Conservation (phyloP, 768 basidiomycete genomes). For the Harrya chromipes region DNA sequence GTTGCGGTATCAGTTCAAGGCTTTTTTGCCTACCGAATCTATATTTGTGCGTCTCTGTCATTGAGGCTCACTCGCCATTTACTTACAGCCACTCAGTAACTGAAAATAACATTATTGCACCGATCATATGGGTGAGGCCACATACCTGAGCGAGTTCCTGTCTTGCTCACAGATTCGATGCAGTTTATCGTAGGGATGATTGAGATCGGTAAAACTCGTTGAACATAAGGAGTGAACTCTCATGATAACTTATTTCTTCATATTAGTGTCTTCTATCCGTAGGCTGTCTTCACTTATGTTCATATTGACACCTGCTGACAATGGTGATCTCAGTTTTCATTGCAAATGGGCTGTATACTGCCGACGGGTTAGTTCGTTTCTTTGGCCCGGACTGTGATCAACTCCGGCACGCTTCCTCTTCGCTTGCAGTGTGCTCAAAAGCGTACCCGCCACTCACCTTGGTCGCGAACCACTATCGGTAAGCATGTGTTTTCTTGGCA, state of each 20-base stretch:
- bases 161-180: too few species aligned
- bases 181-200: neutral
- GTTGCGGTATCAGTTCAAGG: neutral
- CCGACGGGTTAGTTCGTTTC: neutral
- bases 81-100: neutral
- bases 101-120: neutral
- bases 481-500: neutral
- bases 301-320: neutral
- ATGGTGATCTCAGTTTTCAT: neutral
- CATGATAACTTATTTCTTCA: neutral
- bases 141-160: neutral
- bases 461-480: neutral
- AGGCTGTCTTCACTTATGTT: neutral
- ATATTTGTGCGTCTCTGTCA: neutral
- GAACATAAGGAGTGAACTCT: neutral
- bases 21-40: conserved; percentile 3
- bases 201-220: neutral
- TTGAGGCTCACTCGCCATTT: neutral
- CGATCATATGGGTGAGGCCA: neutral
- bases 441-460: neutral
- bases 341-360: neutral
- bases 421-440: neutral
- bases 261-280: neutral
- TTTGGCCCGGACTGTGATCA: too few species aligned
- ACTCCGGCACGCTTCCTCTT: neutral